Evolutionary conservation across 2,329 filamentous ascomycete genomes (phyloP), one percentile per base, ranked within the genome.

Genomic region (Fusarium pseudograminearum): DNA sequence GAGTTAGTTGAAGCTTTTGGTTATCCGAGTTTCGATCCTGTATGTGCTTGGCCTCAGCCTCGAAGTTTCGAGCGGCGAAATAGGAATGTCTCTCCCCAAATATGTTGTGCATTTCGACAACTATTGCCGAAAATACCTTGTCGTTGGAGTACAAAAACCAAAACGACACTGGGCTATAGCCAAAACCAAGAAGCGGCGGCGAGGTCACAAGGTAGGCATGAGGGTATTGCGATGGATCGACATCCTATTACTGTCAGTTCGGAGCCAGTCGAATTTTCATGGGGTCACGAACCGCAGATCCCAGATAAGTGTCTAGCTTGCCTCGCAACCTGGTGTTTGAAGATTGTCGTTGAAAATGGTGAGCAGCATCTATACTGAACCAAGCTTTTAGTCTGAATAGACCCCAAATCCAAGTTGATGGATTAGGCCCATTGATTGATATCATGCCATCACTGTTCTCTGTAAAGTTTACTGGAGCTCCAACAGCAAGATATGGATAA

Each of bases 71-170:
- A 16, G 65, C 54, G 8, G 78, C 66, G 4, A 80, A 56, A 54
- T 78, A 80, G 10, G 74, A 66, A 5, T 90, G 86, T 52, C 90
- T 84, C 77, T 94, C 91, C 50, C 87, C 90, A 74, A 93, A 93
- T 0, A 90, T 92, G 72, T 93, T 93, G 78, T 92, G 93, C 46
- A 93, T 90, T 76, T 94, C 91, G 2, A 92, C 75, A 2, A 94
- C 83, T 79, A 93, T 88, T 57, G 88, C 89, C 26, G 83, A 85
- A 16, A 94, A 81, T 8, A 84, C 78, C 60, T 85, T 85, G 11
- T 86, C 78, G 1, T 78, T 70, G 15, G 88, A 85, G 76, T 94
- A 94, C 4, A 94, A 84, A 70, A 93, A 93, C 90, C 91, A 94
- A 73, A 94, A 92, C 0, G 91, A 93, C 4, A 91, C 89, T 0